Base-by-base conservation (phyloP, 371 early-diverging fungal genomes). In the Rhizomucor pusillus region DNA sequence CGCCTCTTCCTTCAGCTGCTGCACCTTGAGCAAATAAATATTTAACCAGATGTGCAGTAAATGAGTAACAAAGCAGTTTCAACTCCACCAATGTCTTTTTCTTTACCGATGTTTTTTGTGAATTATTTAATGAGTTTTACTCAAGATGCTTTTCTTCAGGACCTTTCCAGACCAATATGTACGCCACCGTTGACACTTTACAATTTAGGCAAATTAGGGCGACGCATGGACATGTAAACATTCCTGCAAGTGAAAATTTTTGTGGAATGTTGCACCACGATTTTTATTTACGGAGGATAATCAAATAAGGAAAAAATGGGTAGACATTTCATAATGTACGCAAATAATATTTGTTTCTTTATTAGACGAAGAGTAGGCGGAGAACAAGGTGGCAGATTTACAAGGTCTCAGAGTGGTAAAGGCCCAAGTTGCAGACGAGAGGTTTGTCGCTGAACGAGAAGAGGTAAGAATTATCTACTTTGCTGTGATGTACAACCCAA, bases 361-460 rank as follows among this genome's bases (percentile, higher is more conserved):
- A 14, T 9, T 37, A 7, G 29, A 24, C 37, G 13, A 23, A 22
- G 40, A 5, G 36, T 2, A 39, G 50, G 50, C 14, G 43, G n/a
- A 52, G 24, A n/a, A 47, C 23, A 6, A 29, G 47, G 47, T 22
- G 47, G 24, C 3, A 10, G 1, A 29, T 48, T 48, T 34, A 29
- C 34, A 29, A 36, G 9, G 23, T n/a, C n/a, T 50, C 41, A 16
- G 39, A 14, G 39, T 36, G 45, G 34, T 50, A 57, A 16, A 57
- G 46, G 19, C 22, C 47, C 16, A 57, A 25, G 13, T 57, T 57
- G 18, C 50, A 39, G 12, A 57, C 23, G 24, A 57, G 35, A 41
- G 57, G 57, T 37, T 57, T 57, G 24, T 57, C 57, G 37, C 43
- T 50, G 51, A 22, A 57, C 7, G 16, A 45, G 23, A 57, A 57